Evolutionary conservation across 2,329 filamentous ascomycete species (phyloP), one percentile per base, ranked within the genome.

Genomic region (Fusarium fujikuroi): DNA sequence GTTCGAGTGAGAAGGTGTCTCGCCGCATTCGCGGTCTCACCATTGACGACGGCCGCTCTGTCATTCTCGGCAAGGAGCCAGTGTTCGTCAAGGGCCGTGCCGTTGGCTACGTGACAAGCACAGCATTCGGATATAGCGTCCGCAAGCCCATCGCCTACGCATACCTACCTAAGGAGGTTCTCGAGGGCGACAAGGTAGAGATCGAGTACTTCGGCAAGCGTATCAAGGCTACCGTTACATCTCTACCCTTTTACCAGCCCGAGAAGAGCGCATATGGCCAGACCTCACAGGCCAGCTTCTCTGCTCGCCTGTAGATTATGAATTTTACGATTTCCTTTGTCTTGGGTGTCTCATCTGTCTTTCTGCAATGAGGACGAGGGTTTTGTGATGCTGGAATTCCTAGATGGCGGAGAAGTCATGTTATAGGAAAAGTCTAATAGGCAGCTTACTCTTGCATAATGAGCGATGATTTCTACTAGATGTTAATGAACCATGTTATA

Each of bases 31-130:
- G 87, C 3, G 88, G 87, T 62, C 78, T 92, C 4, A 87, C 85
- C 0, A 75, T 91, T 36, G 84, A 91, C 44, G 88, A 92, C 66
- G 86, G 87, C 0, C 79, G 77, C 9, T 91, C 89, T 0, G 82
- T 91, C 70, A 84, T 91, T 1, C 78, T 92, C 2, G 89, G 89
- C 10, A 91, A 91, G 75, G 90, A 92, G 76, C 90, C 90, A 0
- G 88, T 92, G 0, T 90, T 86, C 61, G 71, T 83, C 19, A 77
- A 85, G 5, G 85, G 84, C 14, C 79, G 84, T 60, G 72, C 85
- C 0, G 82, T 82, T 2, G 89, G 90, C 0, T 92, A 92, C 69
- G 83, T 92, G 32, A 91, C 89, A 4, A 91, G 84, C 58, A 86
- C 89, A 3, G 88, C 87, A 0, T 92, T 91, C 74, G 90, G 87